phyloP scores from a whole-genome alignment of 163 green algal genomes.

The Prototheca cutis region DNA sequence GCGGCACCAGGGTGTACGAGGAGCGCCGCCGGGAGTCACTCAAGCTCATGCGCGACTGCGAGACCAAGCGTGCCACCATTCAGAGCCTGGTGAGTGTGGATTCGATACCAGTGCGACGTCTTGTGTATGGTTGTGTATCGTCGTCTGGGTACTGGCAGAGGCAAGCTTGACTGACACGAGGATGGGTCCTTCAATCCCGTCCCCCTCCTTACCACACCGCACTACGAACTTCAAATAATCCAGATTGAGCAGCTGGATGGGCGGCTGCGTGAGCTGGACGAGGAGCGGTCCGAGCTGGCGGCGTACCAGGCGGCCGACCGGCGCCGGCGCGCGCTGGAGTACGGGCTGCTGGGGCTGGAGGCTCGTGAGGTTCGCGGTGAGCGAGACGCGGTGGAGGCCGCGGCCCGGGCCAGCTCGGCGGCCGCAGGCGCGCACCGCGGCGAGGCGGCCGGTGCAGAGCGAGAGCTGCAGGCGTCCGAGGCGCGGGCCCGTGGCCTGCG shows the following conservation, averaged over 20 bases:
- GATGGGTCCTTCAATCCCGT: too few relatives aligned
- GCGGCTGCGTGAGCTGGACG: slow-evolving; percentile 77
- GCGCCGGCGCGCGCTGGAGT: slow-evolving; percentile 73
- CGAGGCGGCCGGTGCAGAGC: too few relatives aligned
- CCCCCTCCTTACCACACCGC: too few relatives aligned
- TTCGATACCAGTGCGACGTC: too few relatives aligned
- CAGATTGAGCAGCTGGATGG: slow-evolving; percentile 64
- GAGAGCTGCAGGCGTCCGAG: too few relatives aligned
- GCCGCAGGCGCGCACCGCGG: slow-evolving; percentile 11
- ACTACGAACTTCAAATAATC: too few relatives aligned
- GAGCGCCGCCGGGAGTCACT: slow-evolving; percentile 75
- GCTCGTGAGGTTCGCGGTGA: slow-evolving; percentile 28
- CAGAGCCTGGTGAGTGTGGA: slow-evolving; percentile 43
- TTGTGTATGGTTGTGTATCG: too few relatives aligned
- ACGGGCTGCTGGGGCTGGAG: slow-evolving; percentile 76
- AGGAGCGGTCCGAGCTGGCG: slow-evolving; percentile 78
- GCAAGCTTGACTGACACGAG: too few relatives aligned
- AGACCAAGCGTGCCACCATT: slow-evolving; percentile 44
- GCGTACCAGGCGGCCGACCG: slow-evolving; percentile 79
- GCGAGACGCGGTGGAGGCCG: slow-evolving; percentile 27
- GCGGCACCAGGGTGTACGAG: slow-evolving; percentile 85
- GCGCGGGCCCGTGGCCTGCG: too few relatives aligned
- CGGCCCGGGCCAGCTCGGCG: slow-evolving; percentile 4
- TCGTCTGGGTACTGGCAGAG: too few relatives aligned
- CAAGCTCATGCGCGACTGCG: slow-evolving; percentile 82